A percentile compares a stretch with the other conserved stretches of the same genome.
These are phyloP conservation scores for Ophiostoma ulmi DNA, from an alignment of 2,329 filamentous ascomycete genomes.

Conservation along the genomic window DNA sequence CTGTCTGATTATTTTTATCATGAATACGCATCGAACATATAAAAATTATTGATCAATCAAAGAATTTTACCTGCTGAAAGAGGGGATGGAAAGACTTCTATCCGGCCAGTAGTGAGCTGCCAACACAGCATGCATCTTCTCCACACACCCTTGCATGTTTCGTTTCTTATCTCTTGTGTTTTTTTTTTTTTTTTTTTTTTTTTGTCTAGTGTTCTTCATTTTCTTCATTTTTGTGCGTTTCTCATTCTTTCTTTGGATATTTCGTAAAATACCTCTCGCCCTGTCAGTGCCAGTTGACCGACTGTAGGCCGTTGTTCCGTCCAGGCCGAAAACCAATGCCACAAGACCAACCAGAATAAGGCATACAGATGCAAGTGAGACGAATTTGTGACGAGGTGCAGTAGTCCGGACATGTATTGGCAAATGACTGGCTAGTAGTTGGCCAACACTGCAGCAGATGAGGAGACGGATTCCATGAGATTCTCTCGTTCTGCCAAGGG, in stretches of 20 bases:
- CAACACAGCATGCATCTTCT: slow-evolving; percentile 11
- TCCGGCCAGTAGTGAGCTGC: slow-evolving; percentile 13
- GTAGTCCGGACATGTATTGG: neutral
- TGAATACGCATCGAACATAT: neutral
- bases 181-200: neutral
- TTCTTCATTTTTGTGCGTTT: neutral
- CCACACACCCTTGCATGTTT: neutral
- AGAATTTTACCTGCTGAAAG: neutral
- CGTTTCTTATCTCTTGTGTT: neutral
- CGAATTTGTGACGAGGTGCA: neutral
- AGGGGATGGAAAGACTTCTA: neutral
- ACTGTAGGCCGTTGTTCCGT: no score
- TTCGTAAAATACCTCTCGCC: neutral
- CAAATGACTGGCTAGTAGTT: slow-evolving; percentile 1
- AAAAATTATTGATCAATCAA: neutral
- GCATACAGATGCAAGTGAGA: neutral
- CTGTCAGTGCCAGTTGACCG: neutral
- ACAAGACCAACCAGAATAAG: neutral
- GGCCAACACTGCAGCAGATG: neutral
- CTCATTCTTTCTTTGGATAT: neutral
- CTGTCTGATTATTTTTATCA: neutral
- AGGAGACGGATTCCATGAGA: neutral
- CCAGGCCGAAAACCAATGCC: neutral
- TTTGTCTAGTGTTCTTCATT: slow-evolving; percentile 4
- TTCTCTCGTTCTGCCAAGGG: neutral